Conservation (phyloP, 1,284 basidiomycete species). For the Microbotryum violaceum region DNA sequence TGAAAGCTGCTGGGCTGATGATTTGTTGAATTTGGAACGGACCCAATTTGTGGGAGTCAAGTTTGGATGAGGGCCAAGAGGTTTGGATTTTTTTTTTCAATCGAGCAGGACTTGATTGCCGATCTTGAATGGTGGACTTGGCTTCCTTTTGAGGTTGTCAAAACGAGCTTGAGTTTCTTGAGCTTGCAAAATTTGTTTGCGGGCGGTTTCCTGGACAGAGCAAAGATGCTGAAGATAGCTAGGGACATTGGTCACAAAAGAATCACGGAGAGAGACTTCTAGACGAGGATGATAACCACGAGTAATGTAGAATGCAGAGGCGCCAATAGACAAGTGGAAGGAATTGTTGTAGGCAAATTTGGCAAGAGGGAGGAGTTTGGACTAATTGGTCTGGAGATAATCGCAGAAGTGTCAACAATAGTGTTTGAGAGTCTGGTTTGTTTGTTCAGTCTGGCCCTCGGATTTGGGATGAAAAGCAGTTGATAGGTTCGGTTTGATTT, state of each 20-base stretch:
- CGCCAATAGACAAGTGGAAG: slow-evolving; percentile 26
- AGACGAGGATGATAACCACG: background rate
- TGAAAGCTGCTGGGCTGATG: slow-evolving; percentile 31
- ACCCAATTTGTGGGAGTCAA: slow-evolving; percentile 42
- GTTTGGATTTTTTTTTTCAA: slow-evolving; percentile 42
- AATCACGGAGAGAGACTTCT: background rate
- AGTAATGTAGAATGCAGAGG: slow-evolving; percentile 25
- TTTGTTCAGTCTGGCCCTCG: slow-evolving; percentile 43
- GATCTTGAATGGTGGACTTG: background rate
- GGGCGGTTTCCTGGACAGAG: background rate
- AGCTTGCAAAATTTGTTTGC: background rate
- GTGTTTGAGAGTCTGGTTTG: slow-evolving; percentile 47
- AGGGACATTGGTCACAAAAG: background rate
- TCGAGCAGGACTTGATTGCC: background rate
- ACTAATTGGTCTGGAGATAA: slow-evolving; percentile 33
- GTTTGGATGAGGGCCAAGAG: slow-evolving; percentile 43
- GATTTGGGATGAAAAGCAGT: slow-evolving; percentile 35
- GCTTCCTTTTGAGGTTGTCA: background rate
- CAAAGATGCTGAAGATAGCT: background rate
- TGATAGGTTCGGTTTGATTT: slow-evolving; percentile 34
- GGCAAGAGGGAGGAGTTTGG: slow-evolving; percentile 25
- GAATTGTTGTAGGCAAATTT: slow-evolving; percentile 36
- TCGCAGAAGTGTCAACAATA: slow-evolving; percentile 25
- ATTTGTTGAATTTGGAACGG: slow-evolving; percentile 41
- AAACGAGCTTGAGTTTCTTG: background rate